A percentile compares a stretch with the other conserved stretches of the same genome.
Conservation (phyloP, 1,284 basidiomycete species). For the Leccinum laetum region DNA sequence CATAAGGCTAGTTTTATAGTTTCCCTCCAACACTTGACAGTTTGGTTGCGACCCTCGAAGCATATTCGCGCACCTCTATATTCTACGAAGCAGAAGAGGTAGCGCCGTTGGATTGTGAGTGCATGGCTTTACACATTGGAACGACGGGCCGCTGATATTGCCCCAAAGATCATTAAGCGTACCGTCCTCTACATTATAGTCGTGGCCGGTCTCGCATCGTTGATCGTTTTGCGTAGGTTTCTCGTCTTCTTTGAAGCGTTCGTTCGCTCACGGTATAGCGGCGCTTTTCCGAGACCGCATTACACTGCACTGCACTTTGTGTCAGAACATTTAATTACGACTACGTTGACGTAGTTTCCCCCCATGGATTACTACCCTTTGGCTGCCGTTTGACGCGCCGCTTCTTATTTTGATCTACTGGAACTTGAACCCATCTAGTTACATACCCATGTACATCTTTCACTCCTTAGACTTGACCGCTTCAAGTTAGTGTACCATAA, state of each 20-base stretch:
- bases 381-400: constrained; percentile 8
- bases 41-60: constrained; percentile 89
- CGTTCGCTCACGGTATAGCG: constrained; percentile 41
- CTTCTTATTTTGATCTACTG: constrained; percentile 17
- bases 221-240: constrained; percentile 76
- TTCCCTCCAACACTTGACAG: constrained; percentile 37
- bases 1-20: constrained; percentile 26
- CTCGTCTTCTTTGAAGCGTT: constrained; percentile 21
- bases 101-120: constrained; percentile 87
- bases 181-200: constrained; percentile 83
- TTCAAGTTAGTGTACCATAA: constrained; percentile 32
- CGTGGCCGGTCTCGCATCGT: constrained; percentile 78
- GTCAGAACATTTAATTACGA: constrained; percentile 72
- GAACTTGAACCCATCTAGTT: constrained; percentile 17
- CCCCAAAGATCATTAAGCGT: constrained; percentile 70
- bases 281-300: constrained; percentile 70
- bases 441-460: constrained; percentile 23
- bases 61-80: constrained; percentile 96
- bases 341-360: constrained; percentile 10
- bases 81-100: constrained; percentile 90
- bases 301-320: constrained; percentile 68
- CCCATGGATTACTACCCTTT: constrained; percentile 5
- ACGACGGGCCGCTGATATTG: constrained; percentile 9
- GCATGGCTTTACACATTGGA: not conserved
- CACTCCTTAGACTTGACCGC: constrained; percentile 18